Percentiles rank a stretch among this genome's conserved stretches.
Conservation (phyloP, 805 yeast species). For the Starmerella sirachaensis region DNA sequence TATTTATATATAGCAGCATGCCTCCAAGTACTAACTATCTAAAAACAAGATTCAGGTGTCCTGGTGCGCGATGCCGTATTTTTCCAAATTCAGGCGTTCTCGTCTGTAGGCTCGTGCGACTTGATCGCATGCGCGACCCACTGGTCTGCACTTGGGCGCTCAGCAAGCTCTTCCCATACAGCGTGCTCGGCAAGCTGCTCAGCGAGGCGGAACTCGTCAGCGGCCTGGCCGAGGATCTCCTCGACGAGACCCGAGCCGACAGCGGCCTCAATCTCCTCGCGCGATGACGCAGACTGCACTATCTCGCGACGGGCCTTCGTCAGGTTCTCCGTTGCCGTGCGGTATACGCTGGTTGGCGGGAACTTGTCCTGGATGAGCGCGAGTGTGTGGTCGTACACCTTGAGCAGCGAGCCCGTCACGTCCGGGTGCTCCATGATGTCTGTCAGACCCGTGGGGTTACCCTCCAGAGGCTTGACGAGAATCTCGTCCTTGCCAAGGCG, state of each 20-base stretch:
- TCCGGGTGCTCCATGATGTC: conserved; percentile 70
- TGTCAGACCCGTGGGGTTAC: conserved; percentile 71
- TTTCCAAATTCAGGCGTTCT: too few species aligned
- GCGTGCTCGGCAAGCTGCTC: conserved; percentile 56
- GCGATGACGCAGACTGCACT: conserved; percentile 50
- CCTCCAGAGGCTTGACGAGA: conserved; percentile 46
- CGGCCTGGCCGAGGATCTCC: conserved; percentile 70
- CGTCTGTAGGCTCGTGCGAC: conserved; percentile 14
- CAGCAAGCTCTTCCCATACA: conserved; percentile 71
- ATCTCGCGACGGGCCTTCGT: conserved; percentile 56
- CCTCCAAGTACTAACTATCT: too few species aligned
- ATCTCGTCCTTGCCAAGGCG: conserved; percentile 24
- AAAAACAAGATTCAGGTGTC: too few species aligned
- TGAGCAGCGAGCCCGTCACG: conserved; percentile 66
- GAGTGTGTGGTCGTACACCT: conserved; percentile 61
- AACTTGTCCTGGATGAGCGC: conserved; percentile 44
- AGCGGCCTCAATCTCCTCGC: conserved; percentile 54
- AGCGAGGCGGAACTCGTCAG: conserved; percentile 62
- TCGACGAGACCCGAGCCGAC: conserved; percentile 79
- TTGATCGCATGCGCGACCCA: conserved; percentile 37
- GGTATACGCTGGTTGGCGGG: conserved; percentile 64
- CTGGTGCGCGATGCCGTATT: too few species aligned
- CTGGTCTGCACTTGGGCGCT: conserved; percentile 67
- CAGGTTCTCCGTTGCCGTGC: conserved; percentile 59
- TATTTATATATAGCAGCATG: too few species aligned